Conservation (phyloP, 1,284 basidiomycete genomes). For the Fomitopsis schrenkii region DNA sequence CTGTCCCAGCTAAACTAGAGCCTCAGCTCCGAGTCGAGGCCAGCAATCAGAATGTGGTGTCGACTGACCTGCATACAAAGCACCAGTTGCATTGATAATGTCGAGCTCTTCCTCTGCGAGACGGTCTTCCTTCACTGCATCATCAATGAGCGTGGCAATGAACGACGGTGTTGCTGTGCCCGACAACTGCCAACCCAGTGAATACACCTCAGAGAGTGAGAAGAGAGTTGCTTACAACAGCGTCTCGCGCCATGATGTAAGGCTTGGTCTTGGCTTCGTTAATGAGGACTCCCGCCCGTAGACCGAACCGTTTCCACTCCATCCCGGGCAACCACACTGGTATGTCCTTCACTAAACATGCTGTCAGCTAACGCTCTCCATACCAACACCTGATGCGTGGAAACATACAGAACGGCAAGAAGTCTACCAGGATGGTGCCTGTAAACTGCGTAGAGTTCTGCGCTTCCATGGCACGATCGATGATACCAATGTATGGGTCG, state of each 20-base stretch:
- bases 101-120: constrained; percentile 6
- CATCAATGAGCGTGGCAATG: not conserved
- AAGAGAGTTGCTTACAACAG: constrained; percentile 11
- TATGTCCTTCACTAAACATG: constrained; percentile 24
- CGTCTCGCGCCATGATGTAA: constrained; percentile 19
- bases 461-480: not conserved
- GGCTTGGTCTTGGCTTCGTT: constrained; percentile 20
- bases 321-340: constrained; percentile 36
- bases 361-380: not conserved
- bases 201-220: too few species aligned
- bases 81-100: constrained; percentile 9
- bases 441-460: too few species aligned
- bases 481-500: not conserved
- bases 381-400: not conserved
- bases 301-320: constrained; percentile 26
- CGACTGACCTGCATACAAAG: not conserved
- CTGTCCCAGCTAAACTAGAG: not conserved
- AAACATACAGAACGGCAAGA: not conserved
- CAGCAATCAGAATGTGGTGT: not conserved
- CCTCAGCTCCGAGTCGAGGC: too few species aligned
- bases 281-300: constrained; percentile 12
- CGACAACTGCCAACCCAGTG: not conserved
- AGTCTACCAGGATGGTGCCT: not conserved
- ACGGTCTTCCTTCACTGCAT: not conserved
- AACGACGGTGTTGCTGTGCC: not conserved